Evolutionary conservation across 2,329 filamentous ascomycete species (phyloP).

Genomic region (Paecilomyces sp.): DNA sequence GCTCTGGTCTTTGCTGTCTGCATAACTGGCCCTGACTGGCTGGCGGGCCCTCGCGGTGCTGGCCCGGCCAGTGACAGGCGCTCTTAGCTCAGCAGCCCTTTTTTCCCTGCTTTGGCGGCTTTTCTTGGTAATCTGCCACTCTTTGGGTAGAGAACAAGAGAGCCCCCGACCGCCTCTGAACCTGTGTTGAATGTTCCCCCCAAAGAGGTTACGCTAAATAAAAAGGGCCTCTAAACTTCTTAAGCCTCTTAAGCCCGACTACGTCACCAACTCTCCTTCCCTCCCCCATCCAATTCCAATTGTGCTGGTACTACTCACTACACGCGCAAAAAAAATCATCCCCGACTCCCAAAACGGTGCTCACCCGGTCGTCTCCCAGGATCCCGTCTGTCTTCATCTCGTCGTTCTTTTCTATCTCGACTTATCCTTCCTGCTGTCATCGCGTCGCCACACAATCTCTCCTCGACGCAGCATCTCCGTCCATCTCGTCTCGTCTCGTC

Average conservation of each 20-base stretch:
- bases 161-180: conserved; percentile 8
- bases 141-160: not conserved
- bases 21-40: not conserved
- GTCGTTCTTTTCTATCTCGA: not conserved
- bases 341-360: not conserved
- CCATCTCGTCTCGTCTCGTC: not conserved
- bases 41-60: not conserved
- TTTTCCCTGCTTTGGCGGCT: not conserved
- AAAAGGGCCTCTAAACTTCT: conserved; percentile 10
- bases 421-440: conserved; percentile 1
- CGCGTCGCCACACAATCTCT: conserved; percentile 7
- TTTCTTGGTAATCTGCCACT: too few species aligned
- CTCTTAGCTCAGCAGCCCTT: not conserved
- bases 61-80: not conserved
- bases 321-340: not conserved
- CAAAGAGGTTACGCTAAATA: conserved; percentile 1
- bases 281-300: not conserved
- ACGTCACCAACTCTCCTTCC: conserved; percentile 21
- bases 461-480: not conserved
- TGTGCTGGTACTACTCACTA: not conserved
- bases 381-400: too few species aligned
- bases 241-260: conserved; percentile 23
- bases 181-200: conserved; percentile 10
- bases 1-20: too few species aligned
- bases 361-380: not conserved